phyloP scores from a whole-genome alignment of 768 basidiomycete species.

The Amanita polypyramis region DNA sequence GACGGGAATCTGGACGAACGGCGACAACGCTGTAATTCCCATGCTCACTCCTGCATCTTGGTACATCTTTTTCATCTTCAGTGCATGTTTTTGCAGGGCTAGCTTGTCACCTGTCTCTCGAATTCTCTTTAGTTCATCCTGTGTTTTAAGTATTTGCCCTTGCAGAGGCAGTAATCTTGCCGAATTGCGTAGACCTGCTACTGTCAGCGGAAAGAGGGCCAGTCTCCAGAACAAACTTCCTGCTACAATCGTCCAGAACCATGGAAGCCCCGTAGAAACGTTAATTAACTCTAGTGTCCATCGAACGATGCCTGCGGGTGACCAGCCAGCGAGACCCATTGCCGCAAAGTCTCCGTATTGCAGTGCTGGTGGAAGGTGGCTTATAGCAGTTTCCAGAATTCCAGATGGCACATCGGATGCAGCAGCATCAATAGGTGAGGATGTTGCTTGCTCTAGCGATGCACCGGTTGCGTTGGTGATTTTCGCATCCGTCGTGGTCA shows the following conservation, averaged over 20 bases:
- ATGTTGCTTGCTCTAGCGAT: background rate
- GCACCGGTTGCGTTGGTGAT: background rate
- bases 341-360: conserved; percentile 66
- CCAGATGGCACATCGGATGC: conserved; percentile 1
- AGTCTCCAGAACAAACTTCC: conserved; percentile 54
- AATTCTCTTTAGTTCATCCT: conserved; percentile 31
- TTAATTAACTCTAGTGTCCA: conserved; percentile 61
- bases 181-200: conserved; percentile 45
- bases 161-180: conserved; percentile 53
- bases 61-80: conserved; percentile 47
- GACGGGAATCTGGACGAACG: conserved; percentile 62
- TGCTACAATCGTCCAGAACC: conserved; percentile 75
- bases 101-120: conserved; percentile 24
- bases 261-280: conserved; percentile 60
- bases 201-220: conserved; percentile 47
- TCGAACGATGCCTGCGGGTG: conserved; percentile 53
- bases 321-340: conserved; percentile 52
- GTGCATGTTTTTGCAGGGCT: conserved; percentile 43
- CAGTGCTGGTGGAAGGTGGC: conserved; percentile 28
- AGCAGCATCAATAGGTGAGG: background rate
- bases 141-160: conserved; percentile 35
- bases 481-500: background rate
- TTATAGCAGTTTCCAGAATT: conserved; percentile 9
- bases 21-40: conserved; percentile 35
- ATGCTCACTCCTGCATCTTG: conserved; percentile 57